A percentile compares a stretch with the other conserved stretches of the same genome.
phyloP scores from a whole-genome alignment of 495 filamentous ascomycete genomes.

The Penicillium coprophilum region DNA sequence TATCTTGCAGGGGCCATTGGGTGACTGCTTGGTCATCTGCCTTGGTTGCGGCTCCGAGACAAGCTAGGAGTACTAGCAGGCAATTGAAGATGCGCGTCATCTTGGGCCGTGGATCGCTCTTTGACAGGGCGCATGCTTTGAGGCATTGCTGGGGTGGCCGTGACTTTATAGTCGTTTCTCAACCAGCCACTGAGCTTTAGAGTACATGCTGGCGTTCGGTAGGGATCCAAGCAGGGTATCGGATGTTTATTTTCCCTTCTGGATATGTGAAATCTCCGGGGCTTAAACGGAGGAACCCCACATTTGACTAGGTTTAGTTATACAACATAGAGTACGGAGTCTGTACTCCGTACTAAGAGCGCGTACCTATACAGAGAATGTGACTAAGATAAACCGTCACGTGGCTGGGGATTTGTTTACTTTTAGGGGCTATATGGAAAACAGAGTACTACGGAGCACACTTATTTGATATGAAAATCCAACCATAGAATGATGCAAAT shows the following conservation, averaged over 20 bases:
- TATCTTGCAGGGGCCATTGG: constrained; percentile 50
- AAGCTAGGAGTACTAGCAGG: constrained; percentile 20
- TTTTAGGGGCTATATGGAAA: no score
- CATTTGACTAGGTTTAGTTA: no score
- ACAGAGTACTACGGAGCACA: no score
- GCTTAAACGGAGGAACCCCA: not conserved
- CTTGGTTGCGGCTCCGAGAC: constrained; percentile 18
- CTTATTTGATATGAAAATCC: no score
- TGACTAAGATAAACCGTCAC: no score
- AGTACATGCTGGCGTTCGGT: constrained; percentile 4
- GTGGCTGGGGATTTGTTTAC: no score
- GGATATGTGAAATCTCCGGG: constrained; percentile 11
- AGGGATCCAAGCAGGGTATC: constrained; percentile 12
- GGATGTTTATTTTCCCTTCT: constrained; percentile 10
- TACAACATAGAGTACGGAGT: no score
- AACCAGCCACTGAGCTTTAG: not conserved
- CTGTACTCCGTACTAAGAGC: no score
- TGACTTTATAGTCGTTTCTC: constrained; percentile 1
- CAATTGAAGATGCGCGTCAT: constrained; percentile 16
- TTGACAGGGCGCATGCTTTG: not conserved
- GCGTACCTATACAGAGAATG: no score
- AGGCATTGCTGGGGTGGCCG: not conserved
- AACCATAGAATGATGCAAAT: no score
- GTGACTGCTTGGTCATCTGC: constrained; percentile 22
- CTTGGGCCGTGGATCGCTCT: not conserved